Evolutionary conservation across 2,329 filamentous ascomycete genomes (phyloP).

Genomic region (Arthrobotrys conoides): DNA sequence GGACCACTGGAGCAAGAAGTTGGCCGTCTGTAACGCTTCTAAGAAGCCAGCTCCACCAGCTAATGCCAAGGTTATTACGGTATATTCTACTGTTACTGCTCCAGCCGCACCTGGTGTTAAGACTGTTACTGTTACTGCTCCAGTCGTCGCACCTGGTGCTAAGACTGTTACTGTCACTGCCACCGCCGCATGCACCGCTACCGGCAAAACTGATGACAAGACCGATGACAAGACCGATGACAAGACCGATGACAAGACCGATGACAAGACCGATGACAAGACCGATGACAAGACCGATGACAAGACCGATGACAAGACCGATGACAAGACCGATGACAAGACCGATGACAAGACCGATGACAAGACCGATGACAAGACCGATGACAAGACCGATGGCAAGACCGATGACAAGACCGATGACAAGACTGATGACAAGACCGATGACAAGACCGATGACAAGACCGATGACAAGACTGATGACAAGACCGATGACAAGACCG

Average conservation of each 20-base stretch:
- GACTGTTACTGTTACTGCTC: not conserved
- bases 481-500: not conserved
- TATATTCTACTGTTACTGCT: not conserved
- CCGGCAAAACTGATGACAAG: conserved; percentile 4
- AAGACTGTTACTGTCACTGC: conserved; percentile 7
- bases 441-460: not conserved
- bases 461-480: not conserved
- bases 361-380: not conserved
- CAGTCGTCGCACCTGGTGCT: too few species aligned
- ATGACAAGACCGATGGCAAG: not conserved
- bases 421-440: too few species aligned
- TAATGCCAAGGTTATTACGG: not conserved
- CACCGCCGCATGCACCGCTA: too few species aligned
- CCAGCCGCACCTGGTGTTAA: not conserved
- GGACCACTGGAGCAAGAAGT: not conserved
- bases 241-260: not conserved
- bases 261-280: not conserved
- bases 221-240: not conserved
- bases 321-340: conserved; percentile 6
- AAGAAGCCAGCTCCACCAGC: too few species aligned
- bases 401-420: not conserved
- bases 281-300: not conserved
- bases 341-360: not conserved
- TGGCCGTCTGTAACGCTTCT: not conserved
- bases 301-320: too few species aligned